phyloP scores from a whole-genome alignment of 257 asterid species.

The Sherardia arvensis region DNA sequence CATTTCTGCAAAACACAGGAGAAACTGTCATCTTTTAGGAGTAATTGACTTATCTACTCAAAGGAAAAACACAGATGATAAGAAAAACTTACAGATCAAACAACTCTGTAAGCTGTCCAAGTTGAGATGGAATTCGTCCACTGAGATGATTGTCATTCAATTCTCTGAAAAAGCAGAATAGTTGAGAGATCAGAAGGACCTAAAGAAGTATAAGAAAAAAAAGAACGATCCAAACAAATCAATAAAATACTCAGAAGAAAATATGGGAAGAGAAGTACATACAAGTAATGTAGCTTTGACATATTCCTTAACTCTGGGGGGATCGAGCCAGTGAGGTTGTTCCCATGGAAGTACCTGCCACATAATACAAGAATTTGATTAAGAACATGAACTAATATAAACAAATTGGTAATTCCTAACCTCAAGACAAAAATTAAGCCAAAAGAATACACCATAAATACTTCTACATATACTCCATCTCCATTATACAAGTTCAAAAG shows the following conservation, averaged over 20 bases:
- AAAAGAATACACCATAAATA: slow-evolving; percentile 7
- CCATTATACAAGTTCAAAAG: not conserved
- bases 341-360: slow-evolving; percentile 80
- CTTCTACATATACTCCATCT: slow-evolving; percentile 6
- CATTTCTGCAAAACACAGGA: slow-evolving; percentile 46
- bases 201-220: too few species aligned
- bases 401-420: not conserved
- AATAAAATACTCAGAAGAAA: not conserved
- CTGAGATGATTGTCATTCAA: slow-evolving; percentile 74
- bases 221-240: not conserved
- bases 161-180: slow-evolving; percentile 36
- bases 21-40: not conserved
- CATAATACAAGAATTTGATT: too few species aligned
- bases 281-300: slow-evolving; percentile 94
- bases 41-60: not conserved
- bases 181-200: not conserved
- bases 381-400: not conserved
- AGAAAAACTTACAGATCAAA: slow-evolving; percentile 59
- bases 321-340: slow-evolving; percentile 76
- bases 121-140: slow-evolving; percentile 77
- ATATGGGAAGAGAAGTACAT: slow-evolving; percentile 12
- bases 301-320: slow-evolving; percentile 95
- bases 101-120: slow-evolving; percentile 84
- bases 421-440: slow-evolving; percentile 10
- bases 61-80: not conserved